Percentiles rank a stretch among this genome's conserved stretches.
These are phyloP conservation scores for Ceratocystis diversiconidia DNA, from an alignment of 2,329 filamentous ascomycete species.

Conservation along the genomic window DNA sequence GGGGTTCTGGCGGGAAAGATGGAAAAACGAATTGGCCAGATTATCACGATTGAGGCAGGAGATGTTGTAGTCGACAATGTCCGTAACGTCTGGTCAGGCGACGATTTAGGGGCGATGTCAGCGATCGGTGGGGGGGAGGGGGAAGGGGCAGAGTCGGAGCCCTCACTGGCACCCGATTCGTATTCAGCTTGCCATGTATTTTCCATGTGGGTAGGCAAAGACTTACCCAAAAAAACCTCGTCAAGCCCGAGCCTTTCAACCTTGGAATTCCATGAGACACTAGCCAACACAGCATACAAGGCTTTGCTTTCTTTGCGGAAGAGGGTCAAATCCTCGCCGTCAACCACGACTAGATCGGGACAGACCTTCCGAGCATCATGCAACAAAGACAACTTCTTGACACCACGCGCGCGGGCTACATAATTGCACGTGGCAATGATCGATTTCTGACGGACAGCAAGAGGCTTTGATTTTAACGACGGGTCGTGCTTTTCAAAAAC, in stretches of 20 bases:
- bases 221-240: conserved; percentile 49
- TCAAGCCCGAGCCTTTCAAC: conserved; percentile 81
- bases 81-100: conserved; percentile 55
- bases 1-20: conserved; percentile 57
- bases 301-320: conserved; percentile 80
- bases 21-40: conserved; percentile 61
- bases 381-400: conserved; percentile 75
- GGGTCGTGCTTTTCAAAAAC: conserved; percentile 75
- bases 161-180: background rate
- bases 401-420: conserved; percentile 58
- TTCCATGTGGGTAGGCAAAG: background rate
- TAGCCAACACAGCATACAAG: conserved; percentile 57
- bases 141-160: background rate
- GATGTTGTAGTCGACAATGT: conserved; percentile 72
- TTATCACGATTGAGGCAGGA: conserved; percentile 53
- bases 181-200: background rate
- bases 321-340: conserved; percentile 72
- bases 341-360: conserved; percentile 69
- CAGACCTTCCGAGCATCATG: conserved; percentile 66
- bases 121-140: background rate
- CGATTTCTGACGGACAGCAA: conserved; percentile 85
- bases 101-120: background rate
- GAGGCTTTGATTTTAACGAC: conserved; percentile 52
- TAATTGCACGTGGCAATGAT: conserved; percentile 93
- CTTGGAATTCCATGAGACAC: conserved; percentile 62